Base-by-base conservation (phyloP, 1,284 basidiomycete genomes). In the Leccinum subrobustum region DNA sequence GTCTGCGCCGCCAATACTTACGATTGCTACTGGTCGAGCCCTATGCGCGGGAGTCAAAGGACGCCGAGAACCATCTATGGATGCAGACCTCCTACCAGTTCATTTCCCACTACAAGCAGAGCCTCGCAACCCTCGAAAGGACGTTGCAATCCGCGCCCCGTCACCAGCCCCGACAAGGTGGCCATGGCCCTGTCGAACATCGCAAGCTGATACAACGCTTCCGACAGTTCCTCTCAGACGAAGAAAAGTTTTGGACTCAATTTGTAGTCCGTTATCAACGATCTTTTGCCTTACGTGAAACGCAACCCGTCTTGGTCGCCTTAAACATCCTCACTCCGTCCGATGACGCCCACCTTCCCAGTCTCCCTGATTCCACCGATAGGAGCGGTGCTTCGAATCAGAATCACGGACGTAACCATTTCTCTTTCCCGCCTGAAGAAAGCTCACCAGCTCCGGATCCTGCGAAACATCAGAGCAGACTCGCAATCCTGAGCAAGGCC, bases 51-150 rank as follows among this genome's bases (percentile, higher is more conserved):
- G 89, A 93, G 73, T 87, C 91, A 39, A 88, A 89, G 72, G 89
- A 91, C 75, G 85, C 89, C 50, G 92, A 95, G 70, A 89, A 82
- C 52, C 85, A 89, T 59, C 81, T 97, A 9, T 97, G 95, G 95
- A 90, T 95, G 83, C 88, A 93, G 68, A 96, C 95, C 0, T 92
- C 93, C 20, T 92, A 98, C 76, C 81, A 85, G 42, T 85, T 95
- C 74, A 97, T 98, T 67, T 79, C 88, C 27, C 80, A 84, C 35
- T 96, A 95, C 79, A 94, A 95, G 69, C 83, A 89, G 61, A 83
- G 83, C 52, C 84, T 96, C 64, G 75, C 85, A 55, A 73, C 79
- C 0, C 81, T 94, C 61, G 92, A 96, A 75, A 82, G 82, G 50
- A 73, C 77, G 16, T 75, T 85, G 42, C 81, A 83, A 67, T 77